Evolutionary conservation across 805 yeast species (phyloP).

Genomic region (Saturnispora quitensis): DNA sequence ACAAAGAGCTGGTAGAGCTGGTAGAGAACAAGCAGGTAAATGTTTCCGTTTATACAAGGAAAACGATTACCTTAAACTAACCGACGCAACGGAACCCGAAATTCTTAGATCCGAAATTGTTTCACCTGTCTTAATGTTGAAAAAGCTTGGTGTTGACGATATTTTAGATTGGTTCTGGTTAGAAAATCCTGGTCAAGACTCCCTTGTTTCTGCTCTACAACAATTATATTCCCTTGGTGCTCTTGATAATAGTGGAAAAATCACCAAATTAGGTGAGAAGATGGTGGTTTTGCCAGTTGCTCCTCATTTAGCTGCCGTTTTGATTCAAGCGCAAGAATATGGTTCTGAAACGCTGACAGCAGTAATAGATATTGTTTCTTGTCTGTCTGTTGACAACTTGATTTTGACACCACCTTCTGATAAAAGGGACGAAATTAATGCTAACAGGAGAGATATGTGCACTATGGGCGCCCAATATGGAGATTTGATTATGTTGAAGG

Average conservation of each 20-base stretch:
- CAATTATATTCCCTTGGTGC: slow-evolving; percentile 77
- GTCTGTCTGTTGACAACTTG: slow-evolving; percentile 87
- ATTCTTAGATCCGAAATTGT: slow-evolving; percentile 80
- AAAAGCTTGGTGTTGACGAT: slow-evolving; percentile 75
- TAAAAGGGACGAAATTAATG: slow-evolving; percentile 75
- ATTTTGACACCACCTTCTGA: slow-evolving; percentile 73
- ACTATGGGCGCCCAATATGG: slow-evolving; percentile 69
- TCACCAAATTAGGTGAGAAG: slow-evolving; percentile 71
- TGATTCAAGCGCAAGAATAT: slow-evolving; percentile 55
- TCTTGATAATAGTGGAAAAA: slow-evolving; percentile 60
- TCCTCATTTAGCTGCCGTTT: slow-evolving; percentile 85
- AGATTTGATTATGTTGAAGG: slow-evolving; percentile 76
- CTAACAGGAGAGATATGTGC: slow-evolving; percentile 58
- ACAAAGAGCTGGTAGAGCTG: slow-evolving; percentile 98
- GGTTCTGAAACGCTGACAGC: slow-evolving; percentile 37
- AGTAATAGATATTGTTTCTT: slow-evolving; percentile 83
- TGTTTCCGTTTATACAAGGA: slow-evolving; percentile 84
- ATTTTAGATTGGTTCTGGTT: slow-evolving; percentile 87
- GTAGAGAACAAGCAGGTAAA: slow-evolving; percentile 98
- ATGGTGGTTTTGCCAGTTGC: slow-evolving; percentile 87
- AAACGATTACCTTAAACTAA: slow-evolving; percentile 49
- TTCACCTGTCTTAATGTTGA: slow-evolving; percentile 75
- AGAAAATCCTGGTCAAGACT: slow-evolving; percentile 76
- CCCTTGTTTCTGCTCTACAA: slow-evolving; percentile 66
- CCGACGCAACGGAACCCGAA: slow-evolving; percentile 86